phyloP scores from a whole-genome alignment of 1,284 basidiomycete genomes.

The Pseudozyma sp. region DNA sequence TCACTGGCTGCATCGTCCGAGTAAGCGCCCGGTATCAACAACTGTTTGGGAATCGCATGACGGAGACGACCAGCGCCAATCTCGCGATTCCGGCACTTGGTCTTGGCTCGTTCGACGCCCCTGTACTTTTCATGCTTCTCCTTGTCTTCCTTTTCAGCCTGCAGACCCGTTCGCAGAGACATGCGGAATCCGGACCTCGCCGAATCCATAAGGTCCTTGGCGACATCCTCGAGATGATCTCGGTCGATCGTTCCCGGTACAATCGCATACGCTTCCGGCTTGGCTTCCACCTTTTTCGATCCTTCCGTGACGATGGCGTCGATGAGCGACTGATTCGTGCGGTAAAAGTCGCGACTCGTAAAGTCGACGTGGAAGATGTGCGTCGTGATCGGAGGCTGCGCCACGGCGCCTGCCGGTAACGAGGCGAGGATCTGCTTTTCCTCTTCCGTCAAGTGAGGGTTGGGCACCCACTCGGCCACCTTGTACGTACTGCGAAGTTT shows the following conservation, averaged over 20 bases:
- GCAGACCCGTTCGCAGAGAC: constrained; percentile 48
- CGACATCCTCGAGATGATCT: constrained; percentile 54
- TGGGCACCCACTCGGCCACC: constrained; percentile 53
- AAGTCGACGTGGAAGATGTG: constrained; percentile 56
- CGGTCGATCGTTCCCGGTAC: constrained; percentile 50
- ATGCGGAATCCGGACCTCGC: constrained; percentile 52
- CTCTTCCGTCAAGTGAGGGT: constrained; percentile 42
- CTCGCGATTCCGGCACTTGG: constrained; percentile 53
- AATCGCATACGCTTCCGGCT: constrained; percentile 52
- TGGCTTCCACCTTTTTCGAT: constrained; percentile 43
- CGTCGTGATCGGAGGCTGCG: constrained; percentile 49
- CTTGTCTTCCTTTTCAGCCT: constrained; percentile 55
- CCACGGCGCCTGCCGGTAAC: constrained; percentile 32
- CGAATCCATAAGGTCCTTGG: constrained; percentile 57
- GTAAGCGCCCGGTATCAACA: constrained; percentile 53
- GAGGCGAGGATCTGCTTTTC: constrained; percentile 45
- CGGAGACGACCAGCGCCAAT: constrained; percentile 44
- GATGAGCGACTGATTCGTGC: constrained; percentile 51
- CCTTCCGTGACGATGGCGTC: constrained; percentile 50
- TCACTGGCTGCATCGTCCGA: constrained; percentile 59
- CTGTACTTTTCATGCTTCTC: constrained; percentile 56
- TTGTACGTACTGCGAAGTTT: constrained; percentile 51
- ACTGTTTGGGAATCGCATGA: constrained; percentile 50
- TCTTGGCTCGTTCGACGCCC: constrained; percentile 51
- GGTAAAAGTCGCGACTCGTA: constrained; percentile 49